phyloP scores from a whole-genome alignment of 345 rosid species.

The Hirschfeldia incana region DNA sequence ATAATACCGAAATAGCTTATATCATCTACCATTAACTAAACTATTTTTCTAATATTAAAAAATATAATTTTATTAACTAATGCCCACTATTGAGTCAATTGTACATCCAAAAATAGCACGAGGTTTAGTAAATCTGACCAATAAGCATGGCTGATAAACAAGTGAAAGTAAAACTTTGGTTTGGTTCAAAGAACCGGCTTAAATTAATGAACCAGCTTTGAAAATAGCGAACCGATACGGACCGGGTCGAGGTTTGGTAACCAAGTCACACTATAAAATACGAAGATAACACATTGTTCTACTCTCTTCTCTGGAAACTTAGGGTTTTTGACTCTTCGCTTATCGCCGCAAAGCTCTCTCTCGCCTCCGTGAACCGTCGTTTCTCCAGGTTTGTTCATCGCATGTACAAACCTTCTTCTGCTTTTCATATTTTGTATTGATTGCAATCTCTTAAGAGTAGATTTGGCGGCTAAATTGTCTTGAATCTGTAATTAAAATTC shows the following conservation, averaged over 20 bases:
- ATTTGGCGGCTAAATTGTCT: background rate
- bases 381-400: background rate
- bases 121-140: background rate
- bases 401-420: background rate
- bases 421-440: background rate
- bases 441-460: background rate
- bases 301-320: background rate
- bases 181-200: background rate
- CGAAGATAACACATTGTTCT: background rate
- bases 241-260: background rate
- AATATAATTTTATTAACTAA: background rate
- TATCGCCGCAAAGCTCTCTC: conserved; percentile 4
- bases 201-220: background rate
- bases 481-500: background rate
- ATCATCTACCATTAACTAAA: too few relatives aligned
- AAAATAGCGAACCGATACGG: background rate
- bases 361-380: background rate
- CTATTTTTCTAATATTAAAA: background rate
- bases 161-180: background rate
- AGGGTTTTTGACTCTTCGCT: background rate
- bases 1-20: too few relatives aligned
- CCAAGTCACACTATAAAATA: background rate
- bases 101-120: background rate
- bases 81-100: background rate
- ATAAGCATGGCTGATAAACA: background rate